Conservation (phyloP, 164 flowering plant species). For the Dillenia suffruticosa region DNA sequence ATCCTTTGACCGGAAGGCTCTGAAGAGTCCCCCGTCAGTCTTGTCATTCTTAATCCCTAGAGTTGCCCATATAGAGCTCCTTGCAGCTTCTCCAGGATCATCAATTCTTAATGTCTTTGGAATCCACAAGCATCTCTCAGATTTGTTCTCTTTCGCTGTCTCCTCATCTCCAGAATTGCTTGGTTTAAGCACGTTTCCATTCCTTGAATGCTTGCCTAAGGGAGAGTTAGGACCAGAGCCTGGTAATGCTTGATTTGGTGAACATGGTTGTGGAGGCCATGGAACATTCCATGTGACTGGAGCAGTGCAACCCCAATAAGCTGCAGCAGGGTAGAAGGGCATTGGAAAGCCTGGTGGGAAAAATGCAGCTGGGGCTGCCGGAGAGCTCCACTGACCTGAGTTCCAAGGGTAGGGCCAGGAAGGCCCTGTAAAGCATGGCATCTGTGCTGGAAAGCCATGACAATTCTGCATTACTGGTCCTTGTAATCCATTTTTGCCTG, state of each 20-base stretch:
- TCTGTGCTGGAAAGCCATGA: conserved; percentile 42
- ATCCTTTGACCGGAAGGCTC: conserved; percentile 47
- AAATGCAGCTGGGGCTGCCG: conserved; percentile 34
- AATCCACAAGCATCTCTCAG: conserved; percentile 50
- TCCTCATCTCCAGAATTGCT: conserved; percentile 27
- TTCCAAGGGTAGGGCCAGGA: conserved; percentile 76
- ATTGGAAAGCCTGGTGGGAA: conserved; percentile 48
- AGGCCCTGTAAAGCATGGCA: conserved; percentile 45
- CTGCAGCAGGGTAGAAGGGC: conserved; percentile 45
- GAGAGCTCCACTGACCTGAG: conserved; percentile 44
- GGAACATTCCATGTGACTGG: conserved; percentile 58
- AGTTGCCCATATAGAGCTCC: conserved; percentile 87
- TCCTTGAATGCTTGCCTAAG: conserved; percentile 71
- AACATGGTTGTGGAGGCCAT: conserved; percentile 29
- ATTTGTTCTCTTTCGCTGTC: conserved; percentile 21
- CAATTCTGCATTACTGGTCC: conserved; percentile 22
- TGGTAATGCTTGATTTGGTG: conserved; percentile 17
- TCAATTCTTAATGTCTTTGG: conserved; percentile 89
- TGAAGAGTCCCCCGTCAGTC: conserved; percentile 46
- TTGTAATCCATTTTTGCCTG: conserved; percentile 13
- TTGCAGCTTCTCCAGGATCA: conserved; percentile 86
- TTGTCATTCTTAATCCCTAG: conserved; percentile 63
- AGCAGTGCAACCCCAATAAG: conserved; percentile 58
- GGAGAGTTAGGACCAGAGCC: conserved; percentile 25
- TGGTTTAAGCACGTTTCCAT: conserved; percentile 28